Evolutionary conservation across 208 protist genomes (phyloP), one percentile per base, ranked within the genome.

Genomic region (Leishmania turanica): DNA sequence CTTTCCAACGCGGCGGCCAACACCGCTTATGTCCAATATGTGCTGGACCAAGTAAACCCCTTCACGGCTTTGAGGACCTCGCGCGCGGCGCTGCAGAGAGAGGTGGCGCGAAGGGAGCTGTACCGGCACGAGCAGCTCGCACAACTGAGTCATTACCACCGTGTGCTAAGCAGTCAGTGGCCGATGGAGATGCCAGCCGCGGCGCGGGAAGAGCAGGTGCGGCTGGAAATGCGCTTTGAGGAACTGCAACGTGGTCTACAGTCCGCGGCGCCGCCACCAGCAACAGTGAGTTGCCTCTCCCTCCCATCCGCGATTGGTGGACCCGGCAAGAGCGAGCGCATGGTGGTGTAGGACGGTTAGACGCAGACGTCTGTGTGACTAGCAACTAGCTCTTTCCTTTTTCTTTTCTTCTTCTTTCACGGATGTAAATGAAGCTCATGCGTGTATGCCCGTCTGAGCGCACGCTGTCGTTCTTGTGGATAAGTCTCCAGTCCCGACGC

Each of bases 131-230:
- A 85, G 79, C 87, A 91, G 79, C 69, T 95, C 5, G 58, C 79
- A 37, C 87, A 91, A 34, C 81, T 95, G 42, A 76, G 88, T 27
- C 74, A 77, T 42, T 93, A 95, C 66, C 84, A 88, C 47, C 76
- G 80, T 45, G 77, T 84, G 56, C 42, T 88, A 42, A 82, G 77
- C 73, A n/a, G 73, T 70, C 82, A 86, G 40, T 86, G 82, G 82
- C 78, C 82, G 27, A 86, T 86, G 82, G 82, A 82, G 49, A 66
- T 75, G 77, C 82, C 82, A 56, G 54, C 69, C 11, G 47, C 78
- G 53, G 82, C 82, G 40, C 77, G 66, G 17, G 82, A 86, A 27
- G 78, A 79, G 58, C 82, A 86, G 75, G 78, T 82, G 56, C 82
- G 82, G 21, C 49, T 86, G 51, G 78, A 86, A 64, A 75, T 45